Evolutionary conservation across 192 early-diverging fungal genomes (phyloP).

Genomic region (Linnemannia elongata): DNA sequence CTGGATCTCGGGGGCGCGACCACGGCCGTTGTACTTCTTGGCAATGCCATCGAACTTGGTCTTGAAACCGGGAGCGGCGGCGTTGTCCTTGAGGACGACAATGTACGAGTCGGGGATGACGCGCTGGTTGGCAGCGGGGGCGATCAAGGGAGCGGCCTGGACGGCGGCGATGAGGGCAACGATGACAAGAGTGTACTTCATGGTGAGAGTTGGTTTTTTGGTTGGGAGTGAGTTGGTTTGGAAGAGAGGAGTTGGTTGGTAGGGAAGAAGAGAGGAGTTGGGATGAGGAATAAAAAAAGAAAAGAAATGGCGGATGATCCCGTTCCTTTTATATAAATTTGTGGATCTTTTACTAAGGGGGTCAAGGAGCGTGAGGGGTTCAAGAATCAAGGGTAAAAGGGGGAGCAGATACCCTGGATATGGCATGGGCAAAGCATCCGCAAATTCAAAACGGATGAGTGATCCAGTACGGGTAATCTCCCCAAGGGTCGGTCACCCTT

Average conservation of each 20-base stretch:
- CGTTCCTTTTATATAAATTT: constrained; percentile 11
- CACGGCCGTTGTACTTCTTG: constrained; percentile 34
- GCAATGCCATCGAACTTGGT: constrained; percentile 48
- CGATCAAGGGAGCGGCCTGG: constrained; percentile 39
- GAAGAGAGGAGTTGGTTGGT: background rate
- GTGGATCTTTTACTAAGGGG: background rate
- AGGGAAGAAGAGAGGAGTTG: constrained; percentile 4
- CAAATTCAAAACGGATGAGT: too few relatives aligned
- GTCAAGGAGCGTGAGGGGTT: too few relatives aligned
- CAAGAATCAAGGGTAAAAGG: background rate
- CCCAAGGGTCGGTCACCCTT: background rate
- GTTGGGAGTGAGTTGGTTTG: background rate
- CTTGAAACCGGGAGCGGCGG: constrained; percentile 3
- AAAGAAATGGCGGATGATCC: background rate
- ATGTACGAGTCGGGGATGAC: constrained; percentile 74
- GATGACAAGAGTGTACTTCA: constrained; percentile 39
- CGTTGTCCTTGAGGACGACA: constrained; percentile 51
- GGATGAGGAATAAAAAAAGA: constrained; percentile 17
- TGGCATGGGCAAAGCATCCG: too few relatives aligned
- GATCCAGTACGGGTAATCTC: background rate
- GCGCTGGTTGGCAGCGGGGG: constrained; percentile 14
- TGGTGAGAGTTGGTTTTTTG: constrained; percentile 1
- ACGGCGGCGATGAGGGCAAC: constrained; percentile 29
- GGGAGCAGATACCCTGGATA: background rate
- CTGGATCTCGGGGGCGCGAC: constrained; percentile 30